Percentiles rank a stretch among this genome's conserved stretches.
Conservation (phyloP, 306 rosid genomes). For the Lotus japonicus region DNA sequence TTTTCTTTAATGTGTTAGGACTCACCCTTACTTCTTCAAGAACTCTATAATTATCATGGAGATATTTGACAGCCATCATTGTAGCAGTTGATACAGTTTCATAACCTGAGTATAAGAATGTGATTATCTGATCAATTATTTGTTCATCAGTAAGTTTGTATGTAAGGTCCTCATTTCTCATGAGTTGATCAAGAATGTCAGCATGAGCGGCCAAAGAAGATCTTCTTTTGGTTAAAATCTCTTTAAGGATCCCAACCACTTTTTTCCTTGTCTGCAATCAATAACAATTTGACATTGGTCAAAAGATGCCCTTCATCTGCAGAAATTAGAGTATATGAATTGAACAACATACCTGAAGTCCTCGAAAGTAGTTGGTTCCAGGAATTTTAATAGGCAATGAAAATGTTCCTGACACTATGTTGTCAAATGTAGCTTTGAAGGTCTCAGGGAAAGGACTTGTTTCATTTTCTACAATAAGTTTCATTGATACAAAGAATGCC, state of each 20-base stretch:
- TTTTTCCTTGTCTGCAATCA: slow-evolving; percentile 51
- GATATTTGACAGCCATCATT: slow-evolving; percentile 76
- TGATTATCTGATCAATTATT: slow-evolving; percentile 57
- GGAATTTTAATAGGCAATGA: slow-evolving; percentile 76
- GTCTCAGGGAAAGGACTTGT: slow-evolving; percentile 30
- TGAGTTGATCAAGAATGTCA: slow-evolving; percentile 52
- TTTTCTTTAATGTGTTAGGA: background rate
- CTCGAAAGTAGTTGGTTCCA: slow-evolving; percentile 53
- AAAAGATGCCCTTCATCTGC: background rate
- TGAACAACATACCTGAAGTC: slow-evolving; percentile 41
- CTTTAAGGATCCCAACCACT: slow-evolving; percentile 31
- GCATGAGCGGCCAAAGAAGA: slow-evolving; percentile 30
- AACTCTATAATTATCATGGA: slow-evolving; percentile 68
- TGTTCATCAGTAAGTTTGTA: slow-evolving; percentile 56
- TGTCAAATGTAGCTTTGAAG: slow-evolving; percentile 54
- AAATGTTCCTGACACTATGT: slow-evolving; percentile 53
- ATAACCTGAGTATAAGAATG: slow-evolving; percentile 64
- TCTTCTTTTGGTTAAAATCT: slow-evolving; percentile 50
- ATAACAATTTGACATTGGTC: background rate
- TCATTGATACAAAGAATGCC: slow-evolving; percentile 58
- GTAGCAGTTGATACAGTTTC: slow-evolving; percentile 83
- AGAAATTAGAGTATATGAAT: background rate
- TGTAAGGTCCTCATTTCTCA: slow-evolving; percentile 37
- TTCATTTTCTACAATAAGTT: slow-evolving; percentile 51
- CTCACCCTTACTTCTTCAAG: slow-evolving; percentile 57